Percentiles rank a stretch among this genome's conserved stretches.
Conservation (phyloP, 495 filamentous ascomycete genomes). For the Xanthoparmelia taractica region DNA sequence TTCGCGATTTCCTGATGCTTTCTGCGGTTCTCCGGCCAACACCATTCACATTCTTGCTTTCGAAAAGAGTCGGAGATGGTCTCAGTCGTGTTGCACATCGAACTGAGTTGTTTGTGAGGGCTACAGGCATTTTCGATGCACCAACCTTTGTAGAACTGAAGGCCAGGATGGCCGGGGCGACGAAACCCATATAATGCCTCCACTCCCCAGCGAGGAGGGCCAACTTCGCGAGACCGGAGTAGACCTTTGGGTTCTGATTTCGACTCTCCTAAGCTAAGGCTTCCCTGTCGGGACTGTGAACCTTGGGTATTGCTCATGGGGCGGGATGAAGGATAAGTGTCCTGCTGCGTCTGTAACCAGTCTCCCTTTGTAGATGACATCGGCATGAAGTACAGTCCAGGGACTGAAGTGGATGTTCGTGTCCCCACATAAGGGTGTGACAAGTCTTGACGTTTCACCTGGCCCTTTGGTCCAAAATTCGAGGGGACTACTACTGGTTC, state of each 20-base stretch:
- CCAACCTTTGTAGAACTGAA: background rate
- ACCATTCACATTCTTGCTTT: conserved; percentile 11
- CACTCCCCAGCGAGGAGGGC: background rate
- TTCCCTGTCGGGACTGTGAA: background rate
- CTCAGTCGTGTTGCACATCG: conserved; percentile 7
- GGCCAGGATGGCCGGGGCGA: background rate
- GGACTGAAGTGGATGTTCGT: background rate
- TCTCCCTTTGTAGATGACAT: background rate
- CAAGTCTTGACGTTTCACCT: background rate
- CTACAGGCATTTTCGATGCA: conserved; percentile 1
- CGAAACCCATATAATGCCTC: background rate
- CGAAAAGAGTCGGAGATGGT: background rate
- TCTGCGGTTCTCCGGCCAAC: conserved; percentile 8
- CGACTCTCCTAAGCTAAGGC: background rate
- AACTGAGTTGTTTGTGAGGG: background rate
- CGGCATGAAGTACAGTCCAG: conserved; percentile 6
- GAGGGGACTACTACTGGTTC: background rate
- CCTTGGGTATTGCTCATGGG: background rate
- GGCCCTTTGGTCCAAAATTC: background rate
- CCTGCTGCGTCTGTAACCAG: background rate
- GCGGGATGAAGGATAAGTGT: background rate
- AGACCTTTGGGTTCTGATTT: background rate
- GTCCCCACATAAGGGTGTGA: background rate
- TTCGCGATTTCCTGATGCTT: background rate
- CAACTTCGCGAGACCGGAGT: background rate